phyloP scores from a whole-genome alignment of 257 asterid genomes.

The Salvia splendens region DNA sequence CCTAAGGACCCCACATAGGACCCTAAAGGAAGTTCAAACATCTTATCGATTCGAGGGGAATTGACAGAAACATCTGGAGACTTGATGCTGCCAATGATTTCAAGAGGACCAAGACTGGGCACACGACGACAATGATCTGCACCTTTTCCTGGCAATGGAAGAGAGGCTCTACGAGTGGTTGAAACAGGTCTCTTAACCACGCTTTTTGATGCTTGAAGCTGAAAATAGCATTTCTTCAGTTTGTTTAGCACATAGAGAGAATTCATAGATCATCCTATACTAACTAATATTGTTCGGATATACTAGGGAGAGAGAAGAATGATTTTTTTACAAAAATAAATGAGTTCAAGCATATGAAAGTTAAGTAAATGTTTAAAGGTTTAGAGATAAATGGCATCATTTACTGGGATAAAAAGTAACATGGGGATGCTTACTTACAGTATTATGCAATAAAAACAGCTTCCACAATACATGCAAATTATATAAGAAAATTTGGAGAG shows the following conservation, averaged over 20 bases:
- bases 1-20: conserved; percentile 54
- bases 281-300: no score
- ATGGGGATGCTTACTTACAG: no score
- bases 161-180: conserved; percentile 67
- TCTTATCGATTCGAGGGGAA: conserved; percentile 79
- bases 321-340: neutral
- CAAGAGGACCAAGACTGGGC: conserved; percentile 40
- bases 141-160: conserved; percentile 61
- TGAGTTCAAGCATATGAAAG: no score
- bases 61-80: conserved; percentile 79
- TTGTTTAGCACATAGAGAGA: conserved; percentile 22
- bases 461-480: no score
- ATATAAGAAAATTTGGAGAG: no score
- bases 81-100: conserved; percentile 46
- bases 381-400: no score
- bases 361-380: no score
- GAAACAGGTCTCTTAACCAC: conserved; percentile 53
- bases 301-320: neutral
- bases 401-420: no score
- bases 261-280: neutral
- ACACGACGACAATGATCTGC: conserved; percentile 39
- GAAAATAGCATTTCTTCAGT: conserved; percentile 34
- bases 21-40: conserved; percentile 71
- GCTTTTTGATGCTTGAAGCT: conserved; percentile 58
- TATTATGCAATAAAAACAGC: no score